Evolutionary conservation across 352 stramenopile genomes (phyloP), one percentile per base, ranked within the genome.

Genomic region (Elongisporangium undulatum): DNA sequence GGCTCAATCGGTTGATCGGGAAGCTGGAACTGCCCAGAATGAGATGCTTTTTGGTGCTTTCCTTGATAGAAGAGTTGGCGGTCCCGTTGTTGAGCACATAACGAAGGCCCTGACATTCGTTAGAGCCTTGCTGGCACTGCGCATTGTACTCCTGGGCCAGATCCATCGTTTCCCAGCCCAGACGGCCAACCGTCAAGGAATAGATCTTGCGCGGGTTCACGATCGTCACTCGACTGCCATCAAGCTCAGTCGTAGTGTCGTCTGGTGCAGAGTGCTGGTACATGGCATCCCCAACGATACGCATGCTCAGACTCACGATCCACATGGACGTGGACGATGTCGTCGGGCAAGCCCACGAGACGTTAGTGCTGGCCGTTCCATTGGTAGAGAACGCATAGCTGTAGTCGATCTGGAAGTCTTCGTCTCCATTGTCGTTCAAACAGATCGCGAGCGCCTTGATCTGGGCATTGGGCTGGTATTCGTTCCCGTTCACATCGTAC

Each of bases 401-500:
- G 12, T 45, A 45, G 34, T 45, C 34, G 13, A 45, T 45, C 12
- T 45, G 34, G 34, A 45, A 45, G 12, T 45, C 34, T 17, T 45
- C 34, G 7, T 45, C 34, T 45, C 34, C 34, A 10, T 45, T 45
- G 34, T 45, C 34, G 4, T 45, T 45, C 5, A 45, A 12, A 45
- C 34, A 45, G 34, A 45, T 45, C 13, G 34, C 34, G 13, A 45
- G 34, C 13, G 34, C 34, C 13, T 45, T 45, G 34, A 45, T 45
- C 34, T 45, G 34, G 17, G 34, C 13, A 2, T 45, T 45, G 34
- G 34, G 34, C 34, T 45, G 34, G 34, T 45, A 45, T 45, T 45
- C 34, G 9, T 45, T 45, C 34, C 66, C 19, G 34, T 45, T 45
- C 34, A 15, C 66, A 39, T 29, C 24, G 15, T 56, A 51, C 34